These are phyloP conservation scores for Fusarium scirpi DNA, from an alignment of 2,329 filamentous ascomycete species.

Conservation along the genomic window DNA sequence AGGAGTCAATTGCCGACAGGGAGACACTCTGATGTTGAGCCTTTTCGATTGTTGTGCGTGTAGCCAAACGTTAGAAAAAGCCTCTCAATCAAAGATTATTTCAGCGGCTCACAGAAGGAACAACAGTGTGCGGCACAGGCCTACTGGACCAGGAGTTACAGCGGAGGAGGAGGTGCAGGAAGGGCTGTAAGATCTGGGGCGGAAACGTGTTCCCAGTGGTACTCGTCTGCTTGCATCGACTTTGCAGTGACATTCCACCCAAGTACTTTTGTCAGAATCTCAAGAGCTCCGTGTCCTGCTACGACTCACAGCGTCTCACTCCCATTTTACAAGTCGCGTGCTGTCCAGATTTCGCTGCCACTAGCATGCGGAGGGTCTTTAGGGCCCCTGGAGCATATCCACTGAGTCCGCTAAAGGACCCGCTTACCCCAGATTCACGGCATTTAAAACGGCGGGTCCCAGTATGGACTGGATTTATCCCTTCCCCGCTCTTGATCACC, in stretches of 20 bases:
- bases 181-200: neutral
- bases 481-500: constrained; percentile 25
- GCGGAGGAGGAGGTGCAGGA: neutral
- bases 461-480: neutral
- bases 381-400: constrained; percentile 25
- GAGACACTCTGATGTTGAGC: constrained; percentile 1
- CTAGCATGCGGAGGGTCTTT: constrained; percentile 17
- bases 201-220: constrained; percentile 2
- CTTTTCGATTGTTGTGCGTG: neutral
- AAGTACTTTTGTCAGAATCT: constrained; percentile 1
- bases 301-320: constrained; percentile 13
- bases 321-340: constrained; percentile 21
- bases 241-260: neutral
- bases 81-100: neutral
- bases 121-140: constrained; percentile 15
- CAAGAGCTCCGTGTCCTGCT: neutral
- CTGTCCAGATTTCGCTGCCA: constrained; percentile 15
- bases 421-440: constrained; percentile 41
- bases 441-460: constrained; percentile 21
- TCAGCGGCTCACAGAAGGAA: neutral
- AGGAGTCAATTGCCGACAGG: constrained; percentile 4
- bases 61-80: neutral
- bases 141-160: neutral
- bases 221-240: neutral
- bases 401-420: constrained; percentile 30